Conservation (phyloP, 2,329 filamentous ascomycete genomes). For the Fusarium sublunatum region DNA sequence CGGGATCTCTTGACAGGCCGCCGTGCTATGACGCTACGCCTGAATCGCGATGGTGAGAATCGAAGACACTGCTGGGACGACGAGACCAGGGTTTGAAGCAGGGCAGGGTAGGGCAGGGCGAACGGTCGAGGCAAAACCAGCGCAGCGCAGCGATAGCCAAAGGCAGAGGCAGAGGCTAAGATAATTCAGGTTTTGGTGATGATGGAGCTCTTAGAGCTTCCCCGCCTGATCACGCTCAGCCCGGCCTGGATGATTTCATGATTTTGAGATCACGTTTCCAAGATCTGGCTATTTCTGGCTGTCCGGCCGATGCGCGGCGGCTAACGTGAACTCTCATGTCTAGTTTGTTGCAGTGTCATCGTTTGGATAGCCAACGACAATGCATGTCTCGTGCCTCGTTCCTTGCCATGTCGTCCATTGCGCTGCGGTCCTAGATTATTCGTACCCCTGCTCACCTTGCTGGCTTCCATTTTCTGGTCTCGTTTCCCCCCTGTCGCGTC, state of each 20-base stretch:
- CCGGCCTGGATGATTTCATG: slow-evolving; percentile 32
- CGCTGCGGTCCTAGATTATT: slow-evolving; percentile 23
- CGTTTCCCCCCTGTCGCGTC: slow-evolving; percentile 10
- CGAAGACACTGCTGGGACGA: slow-evolving; percentile 21
- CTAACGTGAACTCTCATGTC: slow-evolving; percentile 12
- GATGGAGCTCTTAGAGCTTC: slow-evolving; percentile 32
- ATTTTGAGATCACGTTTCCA: slow-evolving; percentile 32
- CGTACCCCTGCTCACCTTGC: slow-evolving; percentile 20
- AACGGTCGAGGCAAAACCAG: background rate
- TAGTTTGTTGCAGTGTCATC: slow-evolving; percentile 19
- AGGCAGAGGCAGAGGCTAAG: slow-evolving; percentile 1
- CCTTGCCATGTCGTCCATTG: slow-evolving; percentile 19
- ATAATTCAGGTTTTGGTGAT: slow-evolving; percentile 15
- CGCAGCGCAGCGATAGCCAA: background rate
- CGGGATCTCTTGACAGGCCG: slow-evolving; percentile 47
- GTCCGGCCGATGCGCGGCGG: slow-evolving; percentile 15
- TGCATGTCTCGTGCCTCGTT: slow-evolving; percentile 28
- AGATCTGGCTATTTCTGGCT: slow-evolving; percentile 29
- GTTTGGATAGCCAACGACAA: slow-evolving; percentile 13
- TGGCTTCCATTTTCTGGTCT: slow-evolving; percentile 25
- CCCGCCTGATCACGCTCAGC: slow-evolving; percentile 28
- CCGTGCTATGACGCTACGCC: slow-evolving; percentile 43
- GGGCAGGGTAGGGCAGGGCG: slow-evolving; percentile 3
- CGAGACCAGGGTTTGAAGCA: slow-evolving; percentile 2
- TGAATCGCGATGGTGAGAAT: slow-evolving; percentile 39